Evolutionary conservation across 1,284 basidiomycete genomes (phyloP), one percentile per base, ranked within the genome.

Genomic region (Marasmius tenuissimus): DNA sequence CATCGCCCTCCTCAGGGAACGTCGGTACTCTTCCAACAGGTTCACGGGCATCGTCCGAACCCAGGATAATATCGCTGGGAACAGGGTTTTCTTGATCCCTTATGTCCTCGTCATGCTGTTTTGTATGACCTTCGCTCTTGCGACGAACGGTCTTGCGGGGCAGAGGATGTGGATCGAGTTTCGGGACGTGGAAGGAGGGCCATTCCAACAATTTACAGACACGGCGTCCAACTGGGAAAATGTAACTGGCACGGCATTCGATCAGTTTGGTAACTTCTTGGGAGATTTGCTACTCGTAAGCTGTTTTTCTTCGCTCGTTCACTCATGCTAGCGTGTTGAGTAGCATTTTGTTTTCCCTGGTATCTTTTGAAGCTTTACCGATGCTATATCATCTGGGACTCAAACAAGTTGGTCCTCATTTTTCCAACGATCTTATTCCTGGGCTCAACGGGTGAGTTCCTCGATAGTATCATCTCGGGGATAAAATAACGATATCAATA

Each of bases 371-470:
- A 67, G 68, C 50, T 68, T 8, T 70, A 70, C 57, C 70, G 70
- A 5, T 69, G 66, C 56, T 70, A 68, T 58, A 65, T 71, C n/a
- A 66, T 71, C 34, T 71, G 65, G 51, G 55, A 47, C 18, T 60
- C 54, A 22, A 60, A 49, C 35, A 47, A 39, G 10, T 60, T 49
- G 45, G 39, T 65, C 16, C 18, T 68, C n/a, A 38, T 59, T 3
- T 59, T 70, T 34, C 69, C 68, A 45, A 47, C 58, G 35, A 58
- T 71, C 20, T 58, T 70, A 47, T 68, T 66, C 42, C 35, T 70
- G 18, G 63, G 62, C 4, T 71, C 71, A 2, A 65, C 61, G 6
- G 52, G 70, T 71, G 59, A 37, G 65, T 60, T 12, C 40, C 1
- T 27, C 3, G 7, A 39, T 4, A 8, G n/a, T 11, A 47, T 45